Conservation (phyloP, 1,139 yeast genomes). For the Suhomyces bokatorum region DNA sequence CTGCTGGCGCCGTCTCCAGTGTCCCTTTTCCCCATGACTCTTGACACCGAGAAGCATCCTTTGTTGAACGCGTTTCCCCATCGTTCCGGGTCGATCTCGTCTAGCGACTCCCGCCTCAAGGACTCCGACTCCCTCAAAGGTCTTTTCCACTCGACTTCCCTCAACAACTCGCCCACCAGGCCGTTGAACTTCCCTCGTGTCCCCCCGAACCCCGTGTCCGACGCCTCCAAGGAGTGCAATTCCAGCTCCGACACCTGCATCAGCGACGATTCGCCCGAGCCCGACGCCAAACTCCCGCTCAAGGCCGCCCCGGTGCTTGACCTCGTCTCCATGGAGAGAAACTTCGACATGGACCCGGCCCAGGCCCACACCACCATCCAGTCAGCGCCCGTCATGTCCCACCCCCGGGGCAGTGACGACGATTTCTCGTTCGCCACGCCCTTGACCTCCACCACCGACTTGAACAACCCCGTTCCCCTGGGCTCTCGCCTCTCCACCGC, state of each 20-base stretch:
- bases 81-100: constrained; percentile 4
- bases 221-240: constrained; percentile 30
- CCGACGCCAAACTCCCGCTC: not conserved
- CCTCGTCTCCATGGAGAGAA: constrained; percentile 26
- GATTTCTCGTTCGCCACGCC: constrained; percentile 36
- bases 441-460: constrained; percentile 26
- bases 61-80: constrained; percentile 7
- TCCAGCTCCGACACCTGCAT: constrained; percentile 48
- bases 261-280: constrained; percentile 29
- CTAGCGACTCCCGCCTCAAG: not conserved
- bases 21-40: not conserved
- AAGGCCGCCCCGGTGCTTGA: constrained; percentile 7
- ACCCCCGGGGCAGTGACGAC: constrained; percentile 20
- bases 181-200: constrained; percentile 33
- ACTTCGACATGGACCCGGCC: constrained; percentile 28
- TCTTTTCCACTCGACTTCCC: constrained; percentile 14
- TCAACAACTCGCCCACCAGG: constrained; percentile 35
- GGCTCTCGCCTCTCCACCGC: constrained; percentile 9
- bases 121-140: constrained; percentile 1
- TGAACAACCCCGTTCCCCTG: constrained; percentile 13
- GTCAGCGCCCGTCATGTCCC: constrained; percentile 15
- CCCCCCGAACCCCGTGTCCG: constrained; percentile 8
- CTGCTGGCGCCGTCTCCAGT: not conserved
- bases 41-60: constrained; percentile 8
- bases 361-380: constrained; percentile 15